These are phyloP conservation scores for Sporothrix pseudoabietina DNA, from an alignment of 2,329 filamentous ascomycete species.

Conservation along the genomic window DNA sequence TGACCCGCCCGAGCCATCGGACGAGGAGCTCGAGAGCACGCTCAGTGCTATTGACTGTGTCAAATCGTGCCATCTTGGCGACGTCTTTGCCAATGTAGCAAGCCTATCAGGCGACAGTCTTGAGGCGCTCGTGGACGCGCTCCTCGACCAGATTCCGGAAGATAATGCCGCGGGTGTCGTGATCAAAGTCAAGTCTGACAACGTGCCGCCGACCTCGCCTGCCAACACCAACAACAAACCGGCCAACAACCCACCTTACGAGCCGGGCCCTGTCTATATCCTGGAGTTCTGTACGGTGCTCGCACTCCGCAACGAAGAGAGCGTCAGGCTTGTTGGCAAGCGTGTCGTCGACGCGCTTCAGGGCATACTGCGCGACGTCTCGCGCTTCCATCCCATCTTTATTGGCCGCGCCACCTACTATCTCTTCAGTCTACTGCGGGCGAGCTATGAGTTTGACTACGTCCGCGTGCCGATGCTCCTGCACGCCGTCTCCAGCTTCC, in stretches of 20 bases:
- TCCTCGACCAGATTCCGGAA: constrained; percentile 85
- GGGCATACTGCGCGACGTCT: constrained; percentile 75
- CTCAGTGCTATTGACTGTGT: constrained; percentile 93
- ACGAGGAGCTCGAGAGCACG: constrained; percentile 95
- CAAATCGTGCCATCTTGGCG: constrained; percentile 80
- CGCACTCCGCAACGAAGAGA: constrained; percentile 72
- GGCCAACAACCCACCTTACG: constrained; percentile 67
- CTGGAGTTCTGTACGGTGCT: constrained; percentile 86
- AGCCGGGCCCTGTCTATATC: constrained; percentile 85
- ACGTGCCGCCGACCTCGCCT: constrained; percentile 57
- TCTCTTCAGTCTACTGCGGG: constrained; percentile 75
- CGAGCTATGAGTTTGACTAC: constrained; percentile 88
- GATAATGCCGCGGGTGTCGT: constrained; percentile 73
- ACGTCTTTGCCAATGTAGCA: constrained; percentile 79
- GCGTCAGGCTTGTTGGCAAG: constrained; percentile 73
- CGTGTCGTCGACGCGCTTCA: constrained; percentile 79
- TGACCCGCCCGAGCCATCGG: constrained; percentile 94
- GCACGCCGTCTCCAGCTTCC: constrained; percentile 86
- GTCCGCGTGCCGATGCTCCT: constrained; percentile 89
- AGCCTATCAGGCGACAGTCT: constrained; percentile 45
- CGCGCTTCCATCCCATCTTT: constrained; percentile 78
- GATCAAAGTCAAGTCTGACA: constrained; percentile 87
- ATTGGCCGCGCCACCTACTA: constrained; percentile 86
- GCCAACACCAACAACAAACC: constrained; percentile 59
- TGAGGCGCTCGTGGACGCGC: constrained; percentile 63